Evolutionary conservation across 2,329 filamentous ascomycete species (phyloP).

Genomic region (Colletotrichum sp.): DNA sequence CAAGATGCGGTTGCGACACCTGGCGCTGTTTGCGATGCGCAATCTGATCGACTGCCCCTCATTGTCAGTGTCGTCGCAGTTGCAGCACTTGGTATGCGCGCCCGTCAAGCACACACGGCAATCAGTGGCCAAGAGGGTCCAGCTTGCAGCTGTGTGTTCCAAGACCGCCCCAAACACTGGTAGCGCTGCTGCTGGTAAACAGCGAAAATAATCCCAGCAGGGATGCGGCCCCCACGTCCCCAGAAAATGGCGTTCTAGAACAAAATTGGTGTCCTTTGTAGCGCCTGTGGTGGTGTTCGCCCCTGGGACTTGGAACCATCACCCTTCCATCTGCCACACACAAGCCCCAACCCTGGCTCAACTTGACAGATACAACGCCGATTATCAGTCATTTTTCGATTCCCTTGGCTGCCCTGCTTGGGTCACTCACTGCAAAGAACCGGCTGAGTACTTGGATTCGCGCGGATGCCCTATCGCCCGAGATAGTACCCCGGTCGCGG

Average conservation of each 20-base stretch:
- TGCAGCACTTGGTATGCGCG: neutral
- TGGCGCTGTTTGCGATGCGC: neutral
- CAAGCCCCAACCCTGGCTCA: neutral
- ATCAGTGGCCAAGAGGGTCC: neutral
- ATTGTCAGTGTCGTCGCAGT: neutral
- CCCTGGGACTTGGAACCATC: slow-evolving; percentile 8
- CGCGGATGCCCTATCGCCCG: neutral
- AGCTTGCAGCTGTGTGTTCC: neutral
- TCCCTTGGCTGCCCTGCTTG: neutral
- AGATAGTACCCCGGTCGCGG: neutral
- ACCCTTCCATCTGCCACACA: neutral
- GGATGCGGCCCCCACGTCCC: slow-evolving; percentile 20
- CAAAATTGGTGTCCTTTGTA: slow-evolving; percentile 7
- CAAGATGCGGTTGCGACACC: neutral
- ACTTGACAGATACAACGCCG: neutral
- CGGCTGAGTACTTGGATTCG: slow-evolving; percentile 8
- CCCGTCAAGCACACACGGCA: neutral
- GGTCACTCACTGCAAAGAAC: neutral
- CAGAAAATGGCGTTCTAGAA: slow-evolving; percentile 22
- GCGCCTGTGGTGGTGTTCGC: slow-evolving; percentile 9
- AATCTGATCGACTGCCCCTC: neutral
- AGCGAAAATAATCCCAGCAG: slow-evolving; percentile 17
- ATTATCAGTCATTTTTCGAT: neutral
- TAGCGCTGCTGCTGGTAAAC: neutral
- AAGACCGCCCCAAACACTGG: neutral